phyloP scores from a whole-genome alignment of 2,329 filamentous ascomycete genomes.

The Cercospora berteroae region DNA sequence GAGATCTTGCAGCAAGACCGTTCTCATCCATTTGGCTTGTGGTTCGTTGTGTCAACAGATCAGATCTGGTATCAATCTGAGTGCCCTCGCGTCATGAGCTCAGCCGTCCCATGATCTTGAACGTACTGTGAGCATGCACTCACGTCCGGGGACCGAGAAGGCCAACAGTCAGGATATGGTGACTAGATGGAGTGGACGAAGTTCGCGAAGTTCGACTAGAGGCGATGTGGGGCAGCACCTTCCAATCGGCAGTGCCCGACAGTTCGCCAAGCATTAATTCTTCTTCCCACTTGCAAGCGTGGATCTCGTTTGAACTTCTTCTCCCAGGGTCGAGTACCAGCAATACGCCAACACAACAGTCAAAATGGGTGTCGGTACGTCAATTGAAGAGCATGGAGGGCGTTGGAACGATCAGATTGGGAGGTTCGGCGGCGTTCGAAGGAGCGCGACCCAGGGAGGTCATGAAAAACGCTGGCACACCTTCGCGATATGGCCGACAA shows the following conservation, averaged over 20 bases:
- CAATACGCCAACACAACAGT: constrained; percentile 19
- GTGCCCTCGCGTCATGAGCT: background rate
- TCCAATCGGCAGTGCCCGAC: background rate
- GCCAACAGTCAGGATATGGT: background rate
- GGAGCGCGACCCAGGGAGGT: background rate
- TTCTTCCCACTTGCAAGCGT: background rate
- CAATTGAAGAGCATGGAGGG: background rate
- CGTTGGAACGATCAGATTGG: background rate
- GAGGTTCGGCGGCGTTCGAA: background rate
- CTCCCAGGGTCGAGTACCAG: constrained; percentile 19
- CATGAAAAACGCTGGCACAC: background rate
- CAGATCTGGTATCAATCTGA: background rate
- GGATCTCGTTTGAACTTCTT: constrained; percentile 7
- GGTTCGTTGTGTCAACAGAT: too few species aligned
- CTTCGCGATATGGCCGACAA: background rate
- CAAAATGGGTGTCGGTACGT: constrained; percentile 26
- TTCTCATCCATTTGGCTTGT: background rate
- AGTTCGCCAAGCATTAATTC: constrained; percentile 1
- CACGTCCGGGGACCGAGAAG: background rate
- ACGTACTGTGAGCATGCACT: background rate
- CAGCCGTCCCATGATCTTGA: background rate
- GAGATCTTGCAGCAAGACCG: background rate
- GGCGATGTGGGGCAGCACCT: background rate
- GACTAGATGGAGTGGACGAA: background rate
- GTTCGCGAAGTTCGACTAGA: background rate